phyloP scores from a whole-genome alignment of 2,329 filamentous ascomycete species.

The Colletotrichum orbiculare region DNA sequence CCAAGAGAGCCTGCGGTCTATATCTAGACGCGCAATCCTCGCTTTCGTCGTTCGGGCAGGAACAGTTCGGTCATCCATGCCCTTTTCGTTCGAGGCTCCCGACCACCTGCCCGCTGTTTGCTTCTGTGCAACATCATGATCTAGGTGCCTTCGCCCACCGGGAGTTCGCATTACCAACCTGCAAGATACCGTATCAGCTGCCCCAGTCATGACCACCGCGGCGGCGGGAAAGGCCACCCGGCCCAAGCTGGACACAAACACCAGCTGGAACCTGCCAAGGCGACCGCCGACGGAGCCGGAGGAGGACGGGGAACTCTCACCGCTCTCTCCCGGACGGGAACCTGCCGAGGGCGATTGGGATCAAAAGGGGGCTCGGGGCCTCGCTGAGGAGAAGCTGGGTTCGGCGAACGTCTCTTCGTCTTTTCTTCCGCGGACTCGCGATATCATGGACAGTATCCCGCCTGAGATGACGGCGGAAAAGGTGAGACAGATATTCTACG shows the following conservation, averaged over 20 bases:
- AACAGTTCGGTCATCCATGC: too few species aligned
- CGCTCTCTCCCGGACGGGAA: constrained; percentile 1
- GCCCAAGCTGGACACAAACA: constrained; percentile 15
- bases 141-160: not conserved
- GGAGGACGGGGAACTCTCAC: constrained; percentile 16
- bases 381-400: not conserved
- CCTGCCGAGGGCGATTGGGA: constrained; percentile 5
- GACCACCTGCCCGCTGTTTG: constrained; percentile 7
- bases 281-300: not conserved
- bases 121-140: constrained; percentile 13
- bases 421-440: constrained; percentile 11
- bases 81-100: not conserved
- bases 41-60: too few species aligned
- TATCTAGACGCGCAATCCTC: not conserved
- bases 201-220: constrained; percentile 9
- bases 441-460: constrained; percentile 28
- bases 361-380: constrained; percentile 19
- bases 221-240: constrained; percentile 13
- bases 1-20: constrained; percentile 4
- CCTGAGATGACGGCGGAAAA: constrained; percentile 37
- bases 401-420: not conserved
- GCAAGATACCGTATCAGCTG: constrained; percentile 23
- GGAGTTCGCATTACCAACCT: constrained; percentile 8
- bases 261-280: constrained; percentile 14
- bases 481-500: constrained; percentile 40